A percentile compares a stretch with the other conserved stretches of the same genome.
Evolutionary conservation across 441 rosid species (phyloP).

Genomic region (Euphorbia corollata): DNA sequence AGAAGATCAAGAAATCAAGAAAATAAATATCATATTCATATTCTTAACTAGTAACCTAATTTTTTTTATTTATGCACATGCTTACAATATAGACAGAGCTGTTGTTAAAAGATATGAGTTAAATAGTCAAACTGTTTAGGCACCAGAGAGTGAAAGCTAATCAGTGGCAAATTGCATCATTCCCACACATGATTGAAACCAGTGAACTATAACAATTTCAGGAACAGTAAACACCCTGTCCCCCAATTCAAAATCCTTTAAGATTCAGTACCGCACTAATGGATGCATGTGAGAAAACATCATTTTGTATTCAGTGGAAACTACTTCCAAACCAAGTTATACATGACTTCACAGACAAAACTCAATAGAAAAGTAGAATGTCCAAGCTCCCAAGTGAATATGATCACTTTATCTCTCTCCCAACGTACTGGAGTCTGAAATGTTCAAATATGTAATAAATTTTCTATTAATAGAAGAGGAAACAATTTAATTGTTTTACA

Average conservation of each 20-base stretch:
- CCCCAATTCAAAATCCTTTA: not conserved
- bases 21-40: constrained; percentile 9
- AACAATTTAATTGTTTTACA: not conserved
- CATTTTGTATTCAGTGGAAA: not conserved
- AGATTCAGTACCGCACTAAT: not conserved
- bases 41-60: not conserved
- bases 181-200: not conserved
- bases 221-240: constrained; percentile 27
- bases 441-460: not conserved
- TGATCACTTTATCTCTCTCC: not conserved
- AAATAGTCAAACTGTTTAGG: not conserved
- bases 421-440: not conserved
- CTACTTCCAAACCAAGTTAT: not conserved
- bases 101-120: not conserved
- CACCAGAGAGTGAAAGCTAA: not conserved
- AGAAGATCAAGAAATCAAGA: not conserved
- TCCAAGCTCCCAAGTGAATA: not conserved
- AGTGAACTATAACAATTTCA: not conserved
- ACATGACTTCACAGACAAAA: not conserved
- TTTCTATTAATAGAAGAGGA: not conserved
- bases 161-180: not conserved
- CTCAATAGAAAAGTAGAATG: not conserved
- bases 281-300: constrained; percentile 2
- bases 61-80: constrained; percentile 9
- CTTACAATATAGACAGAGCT: not conserved